These are phyloP conservation scores for Thermoascus crustaceus DNA, from an alignment of 2,329 filamentous ascomycete species.

Conservation along the genomic window DNA sequence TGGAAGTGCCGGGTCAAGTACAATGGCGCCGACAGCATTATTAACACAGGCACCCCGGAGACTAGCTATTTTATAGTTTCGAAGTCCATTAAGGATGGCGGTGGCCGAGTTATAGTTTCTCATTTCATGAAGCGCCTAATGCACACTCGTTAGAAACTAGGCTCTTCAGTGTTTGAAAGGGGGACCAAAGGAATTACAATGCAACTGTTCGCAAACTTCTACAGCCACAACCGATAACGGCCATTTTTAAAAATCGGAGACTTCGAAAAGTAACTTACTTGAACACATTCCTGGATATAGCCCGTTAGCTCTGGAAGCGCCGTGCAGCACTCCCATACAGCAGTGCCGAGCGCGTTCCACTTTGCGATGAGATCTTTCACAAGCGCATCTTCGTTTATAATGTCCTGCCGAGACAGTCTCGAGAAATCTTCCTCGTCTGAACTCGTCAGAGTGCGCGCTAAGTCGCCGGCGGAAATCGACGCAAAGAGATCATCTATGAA, in stretches of 20 bases:
- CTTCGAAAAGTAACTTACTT: conserved; percentile 26
- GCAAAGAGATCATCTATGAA: conserved; percentile 29
- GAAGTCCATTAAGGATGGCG: conserved; percentile 29
- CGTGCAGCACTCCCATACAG: conserved; percentile 32
- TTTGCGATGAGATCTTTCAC: conserved; percentile 16
- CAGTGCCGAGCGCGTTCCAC: conserved; percentile 25
- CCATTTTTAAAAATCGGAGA: no score
- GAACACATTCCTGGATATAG: conserved; percentile 27
- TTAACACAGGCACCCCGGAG: conserved; percentile 11
- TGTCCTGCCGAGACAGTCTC: conserved; percentile 15
- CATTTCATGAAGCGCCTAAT: conserved; percentile 21
- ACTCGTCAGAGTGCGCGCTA: conserved; percentile 25
- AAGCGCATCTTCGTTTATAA: conserved; percentile 16
- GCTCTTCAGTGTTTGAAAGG: conserved; percentile 2
- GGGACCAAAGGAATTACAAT: neutral
- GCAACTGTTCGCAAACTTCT: no score
- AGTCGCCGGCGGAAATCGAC: conserved; percentile 22
- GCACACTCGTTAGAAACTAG: conserved; percentile 3
- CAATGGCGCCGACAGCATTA: conserved; percentile 12
- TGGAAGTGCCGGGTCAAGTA: conserved; percentile 17
- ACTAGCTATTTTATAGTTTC: conserved; percentile 22
- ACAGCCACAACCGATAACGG: no score
- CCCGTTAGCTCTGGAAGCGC: conserved; percentile 25
- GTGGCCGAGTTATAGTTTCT: conserved; percentile 32
- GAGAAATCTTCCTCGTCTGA: conserved; percentile 25